A percentile compares a stretch with the other conserved stretches of the same genome.
These are phyloP conservation scores for Ophiostoma populinum DNA, from an alignment of 2,329 filamentous ascomycete genomes.

Conservation along the genomic window DNA sequence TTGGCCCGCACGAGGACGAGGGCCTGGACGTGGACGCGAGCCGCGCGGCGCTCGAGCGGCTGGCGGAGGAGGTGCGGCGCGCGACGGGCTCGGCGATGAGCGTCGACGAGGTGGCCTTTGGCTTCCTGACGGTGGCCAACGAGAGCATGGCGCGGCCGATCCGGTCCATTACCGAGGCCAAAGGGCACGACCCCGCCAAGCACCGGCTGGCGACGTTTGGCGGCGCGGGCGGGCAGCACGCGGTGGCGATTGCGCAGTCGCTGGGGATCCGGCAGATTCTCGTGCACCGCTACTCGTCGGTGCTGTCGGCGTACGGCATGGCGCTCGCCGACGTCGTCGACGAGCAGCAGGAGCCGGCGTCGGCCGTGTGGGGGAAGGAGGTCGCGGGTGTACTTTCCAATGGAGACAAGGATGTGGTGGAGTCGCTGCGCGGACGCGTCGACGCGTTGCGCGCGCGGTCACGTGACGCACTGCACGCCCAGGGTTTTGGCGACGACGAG, in stretches of 20 bases:
- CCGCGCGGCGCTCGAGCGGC: conserved; percentile 53
- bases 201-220: conserved; percentile 87
- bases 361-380: conserved; percentile 31
- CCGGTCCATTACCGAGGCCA: conserved; percentile 76
- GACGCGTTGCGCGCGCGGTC: conserved; percentile 65
- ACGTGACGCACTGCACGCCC: conserved; percentile 45
- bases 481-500: conserved; percentile 60
- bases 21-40: conserved; percentile 63
- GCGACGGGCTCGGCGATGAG: conserved; percentile 58
- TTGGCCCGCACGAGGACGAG: conserved; percentile 75
- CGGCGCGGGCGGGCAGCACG: conserved; percentile 80
- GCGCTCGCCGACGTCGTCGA: conserved; percentile 85
- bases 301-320: conserved; percentile 85
- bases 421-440: conserved; percentile 56
- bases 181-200: conserved; percentile 78
- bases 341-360: conserved; percentile 66
- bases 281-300: conserved; percentile 73
- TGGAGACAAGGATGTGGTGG: conserved; percentile 27
- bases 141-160: conserved; percentile 87
- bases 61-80: conserved; percentile 61
- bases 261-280: conserved; percentile 74
- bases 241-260: conserved; percentile 75
- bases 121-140: conserved; percentile 79
- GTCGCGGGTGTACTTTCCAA: neutral
- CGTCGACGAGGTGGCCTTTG: conserved; percentile 72